A percentile compares a stretch with the other conserved stretches of the same genome.
These are phyloP conservation scores for Candida cerambycidarum DNA, from an alignment of 805 yeast genomes.

Conservation along the genomic window DNA sequence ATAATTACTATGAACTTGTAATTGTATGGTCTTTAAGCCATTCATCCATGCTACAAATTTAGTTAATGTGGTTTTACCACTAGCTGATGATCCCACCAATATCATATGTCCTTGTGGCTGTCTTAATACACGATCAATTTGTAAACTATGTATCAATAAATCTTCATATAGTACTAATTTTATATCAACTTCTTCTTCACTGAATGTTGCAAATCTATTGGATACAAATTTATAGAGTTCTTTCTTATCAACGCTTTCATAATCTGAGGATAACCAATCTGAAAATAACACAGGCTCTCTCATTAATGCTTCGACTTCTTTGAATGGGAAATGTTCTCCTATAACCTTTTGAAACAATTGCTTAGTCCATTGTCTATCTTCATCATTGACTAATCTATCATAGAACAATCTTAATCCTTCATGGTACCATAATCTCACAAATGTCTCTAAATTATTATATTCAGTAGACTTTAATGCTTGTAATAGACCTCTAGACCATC, in stretches of 20 bases:
- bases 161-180: conserved; percentile 65
- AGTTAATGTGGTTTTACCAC: conserved; percentile 76
- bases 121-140: conserved; percentile 78
- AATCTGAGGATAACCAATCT: conserved; percentile 69
- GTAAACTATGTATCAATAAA: conserved; percentile 67
- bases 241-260: conserved; percentile 50
- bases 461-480: conserved; percentile 44
- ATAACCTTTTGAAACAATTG: conserved; percentile 33
- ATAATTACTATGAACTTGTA: conserved; percentile 56
- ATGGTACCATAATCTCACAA: conserved; percentile 73
- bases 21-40: conserved; percentile 62
- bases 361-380: conserved; percentile 53
- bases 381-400: conserved; percentile 58
- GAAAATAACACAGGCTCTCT: conserved; percentile 63
- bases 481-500: conserved; percentile 81
- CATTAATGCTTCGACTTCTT: conserved; percentile 35
- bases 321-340: conserved; percentile 44
- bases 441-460: conserved; percentile 35
- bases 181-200: conserved; percentile 73
- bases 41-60: conserved; percentile 91
- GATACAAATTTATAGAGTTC: conserved; percentile 54
- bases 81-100: conserved; percentile 75
- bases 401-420: conserved; percentile 77
- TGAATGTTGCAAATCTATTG: conserved; percentile 66
- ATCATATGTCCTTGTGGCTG: conserved; percentile 92